Base-by-base conservation (phyloP, 768 basidiomycete genomes). In the Cystobasidium ongulense region DNA sequence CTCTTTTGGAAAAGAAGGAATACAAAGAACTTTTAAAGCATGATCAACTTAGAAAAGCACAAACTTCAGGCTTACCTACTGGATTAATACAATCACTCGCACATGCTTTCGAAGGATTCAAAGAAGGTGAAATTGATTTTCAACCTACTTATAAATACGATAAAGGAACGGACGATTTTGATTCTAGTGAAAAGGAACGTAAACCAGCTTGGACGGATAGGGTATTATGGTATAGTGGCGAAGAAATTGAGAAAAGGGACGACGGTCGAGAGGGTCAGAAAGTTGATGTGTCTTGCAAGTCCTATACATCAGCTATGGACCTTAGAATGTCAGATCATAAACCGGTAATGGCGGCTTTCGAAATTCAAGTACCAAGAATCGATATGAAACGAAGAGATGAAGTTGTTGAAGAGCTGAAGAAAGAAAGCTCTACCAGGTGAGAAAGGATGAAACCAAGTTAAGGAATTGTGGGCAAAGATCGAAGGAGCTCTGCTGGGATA, bases 141-240 rank as follows among this genome's bases (percentile, higher is more conserved):
- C 78, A 77, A 23, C 80, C 80, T 76, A 76, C 80, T 0, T 81
- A 78, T 76, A 80, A 80, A 67, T 81, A 78, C 63, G 75, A 80
- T 21, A 76, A 77, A 36, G 80, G 79, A 13, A 77, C 73, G 52
- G 74, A 77, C 0, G 75, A 74, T 0, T 76, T 36, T 31, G 74
- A 74, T 53, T 71, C 66, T 18, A 74, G 78, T 39, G 80, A 81
- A 54, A 76, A 74, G n/a, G 63, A 74, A 29, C 68, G 80, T 7
- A 76, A 76, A 35, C 79, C 80, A 23, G 78, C 80, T 25, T 81
- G 80, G 65, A 81, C 80, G 21, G 80, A 81, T 74, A 70, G 80
- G 13, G 78, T 81, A 25, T 61, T 81, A 0, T 80, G 75, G 71
- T 46, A 62, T 27, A 62, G 52, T 35, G 10, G 10, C 10, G 3